Percentiles rank a stretch among this genome's conserved stretches.
Evolutionary conservation across 2,329 filamentous ascomycete species (phyloP).

Genomic region (Periconia macrospinosa): DNA sequence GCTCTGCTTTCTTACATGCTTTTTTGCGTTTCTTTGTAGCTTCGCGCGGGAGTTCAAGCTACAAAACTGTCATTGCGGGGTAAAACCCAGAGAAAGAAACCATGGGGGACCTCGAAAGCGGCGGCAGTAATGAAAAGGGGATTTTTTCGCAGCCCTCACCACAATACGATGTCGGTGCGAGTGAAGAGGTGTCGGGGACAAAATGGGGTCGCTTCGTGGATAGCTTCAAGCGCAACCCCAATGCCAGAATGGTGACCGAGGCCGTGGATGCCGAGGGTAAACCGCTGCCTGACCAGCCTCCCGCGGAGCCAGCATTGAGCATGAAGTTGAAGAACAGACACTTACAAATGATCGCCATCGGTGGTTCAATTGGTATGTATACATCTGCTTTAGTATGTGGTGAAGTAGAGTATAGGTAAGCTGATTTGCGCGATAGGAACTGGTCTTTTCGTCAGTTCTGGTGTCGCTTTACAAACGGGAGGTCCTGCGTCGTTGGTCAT

Average conservation of each 20-base stretch:
- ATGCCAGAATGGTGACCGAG: conserved; percentile 23
- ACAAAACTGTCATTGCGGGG: too few relatives aligned
- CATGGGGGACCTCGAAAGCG: conserved; percentile 2
- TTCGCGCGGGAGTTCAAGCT: too few relatives aligned
- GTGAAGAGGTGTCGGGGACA: conserved; percentile 11
- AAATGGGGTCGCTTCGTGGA: conserved; percentile 18
- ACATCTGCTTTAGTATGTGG: background rate
- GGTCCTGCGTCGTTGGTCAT: conserved; percentile 36
- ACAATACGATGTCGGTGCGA: conserved; percentile 18
- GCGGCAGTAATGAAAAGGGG: conserved; percentile 9
- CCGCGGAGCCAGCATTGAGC: conserved; percentile 23
- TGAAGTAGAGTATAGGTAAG: background rate
- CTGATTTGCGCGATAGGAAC: conserved; percentile 42
- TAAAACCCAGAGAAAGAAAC: too few relatives aligned
- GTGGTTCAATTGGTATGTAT: conserved; percentile 72
- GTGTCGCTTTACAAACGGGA: conserved; percentile 33
- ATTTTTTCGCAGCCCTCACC: conserved; percentile 1
- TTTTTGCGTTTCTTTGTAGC: too few relatives aligned
- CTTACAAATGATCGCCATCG: conserved; percentile 89
- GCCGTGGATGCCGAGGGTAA: conserved; percentile 21
- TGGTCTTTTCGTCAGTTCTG: conserved; percentile 44
- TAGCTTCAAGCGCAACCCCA: conserved; percentile 25
- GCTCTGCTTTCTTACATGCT: too few relatives aligned
- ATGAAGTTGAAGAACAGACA: conserved; percentile 72
- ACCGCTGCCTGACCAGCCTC: conserved; percentile 24